Evolutionary conservation across 352 stramenopile genomes (phyloP).

Genomic region (Plasmopara muralis): DNA sequence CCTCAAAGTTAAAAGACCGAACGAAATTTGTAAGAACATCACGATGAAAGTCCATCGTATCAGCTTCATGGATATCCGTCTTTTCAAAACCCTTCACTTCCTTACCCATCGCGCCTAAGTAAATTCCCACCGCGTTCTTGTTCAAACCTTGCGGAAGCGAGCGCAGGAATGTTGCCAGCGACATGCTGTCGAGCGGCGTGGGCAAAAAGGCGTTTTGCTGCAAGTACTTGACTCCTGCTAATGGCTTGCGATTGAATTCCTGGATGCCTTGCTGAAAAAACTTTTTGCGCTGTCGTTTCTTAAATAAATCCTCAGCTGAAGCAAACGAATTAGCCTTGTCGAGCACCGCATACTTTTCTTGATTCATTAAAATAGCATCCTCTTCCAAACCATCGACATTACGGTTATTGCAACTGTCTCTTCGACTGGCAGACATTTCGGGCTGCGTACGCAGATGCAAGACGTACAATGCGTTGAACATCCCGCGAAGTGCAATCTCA

Average conservation of each 20-base stretch:
- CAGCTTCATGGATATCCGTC: constrained; percentile 63
- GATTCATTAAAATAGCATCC: constrained; percentile 27
- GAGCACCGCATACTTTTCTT: constrained; percentile 9
- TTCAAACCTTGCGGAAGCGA: constrained; percentile 74
- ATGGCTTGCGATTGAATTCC: constrained; percentile 93
- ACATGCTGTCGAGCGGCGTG: constrained; percentile 60
- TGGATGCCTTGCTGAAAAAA: constrained; percentile 83
- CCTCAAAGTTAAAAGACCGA: constrained; percentile 75
- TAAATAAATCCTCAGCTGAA: constrained; percentile 45
- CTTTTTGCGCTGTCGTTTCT: constrained; percentile 70
- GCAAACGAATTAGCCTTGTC: constrained; percentile 23
- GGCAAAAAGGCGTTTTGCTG: constrained; percentile 75
- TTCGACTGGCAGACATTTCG: constrained; percentile 10
- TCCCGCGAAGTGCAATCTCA: constrained; percentile 54
- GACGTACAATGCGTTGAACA: constrained; percentile 76
- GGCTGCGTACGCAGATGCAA: constrained; percentile 54
- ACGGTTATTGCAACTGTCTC: constrained; percentile 11
- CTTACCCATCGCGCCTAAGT: constrained; percentile 82
- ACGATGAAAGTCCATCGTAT: constrained; percentile 82
- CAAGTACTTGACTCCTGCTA: constrained; percentile 85
- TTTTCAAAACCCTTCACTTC: constrained; percentile 72
- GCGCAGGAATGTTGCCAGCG: constrained; percentile 83
- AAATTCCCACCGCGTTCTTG: constrained; percentile 75
- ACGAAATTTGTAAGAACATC: constrained; percentile 72
- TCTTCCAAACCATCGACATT: constrained; percentile 27